phyloP scores from a whole-genome alignment of 140 eudicot genomes.

The Bidens hawaiensis region DNA sequence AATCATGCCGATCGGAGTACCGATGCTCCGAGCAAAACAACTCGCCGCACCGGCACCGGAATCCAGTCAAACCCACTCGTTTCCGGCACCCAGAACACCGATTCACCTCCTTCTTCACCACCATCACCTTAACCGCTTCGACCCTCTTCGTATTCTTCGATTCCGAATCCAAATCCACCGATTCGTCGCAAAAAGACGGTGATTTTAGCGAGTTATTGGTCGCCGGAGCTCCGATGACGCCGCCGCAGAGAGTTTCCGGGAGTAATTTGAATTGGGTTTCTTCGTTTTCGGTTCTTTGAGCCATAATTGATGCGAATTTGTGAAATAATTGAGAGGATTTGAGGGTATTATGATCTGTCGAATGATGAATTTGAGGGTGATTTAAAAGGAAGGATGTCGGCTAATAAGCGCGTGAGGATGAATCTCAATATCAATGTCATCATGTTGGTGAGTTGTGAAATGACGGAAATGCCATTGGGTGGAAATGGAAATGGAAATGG shows the following conservation, averaged over 20 bases:
- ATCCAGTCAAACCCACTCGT: constrained; percentile 9
- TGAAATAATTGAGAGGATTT: neutral
- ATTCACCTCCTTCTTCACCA: constrained; percentile 48
- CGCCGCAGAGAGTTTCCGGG: constrained; percentile 22
- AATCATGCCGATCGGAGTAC: constrained; percentile 29
- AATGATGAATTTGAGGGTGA: neutral
- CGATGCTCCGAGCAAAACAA: constrained; percentile 58
- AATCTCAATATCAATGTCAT: no score
- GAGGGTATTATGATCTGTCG: neutral
- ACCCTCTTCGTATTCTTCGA: constrained; percentile 1
- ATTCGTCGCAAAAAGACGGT: constrained; percentile 20
- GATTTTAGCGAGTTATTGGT: constrained; percentile 21
- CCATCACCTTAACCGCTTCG: neutral
- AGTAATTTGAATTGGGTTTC: constrained; percentile 18
- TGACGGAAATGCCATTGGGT: neutral
- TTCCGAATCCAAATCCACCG: constrained; percentile 31
- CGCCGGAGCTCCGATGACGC: constrained; percentile 20
- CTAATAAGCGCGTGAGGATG: neutral
- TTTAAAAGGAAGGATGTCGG: neutral
- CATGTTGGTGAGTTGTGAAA: neutral
- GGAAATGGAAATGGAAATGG: neutral
- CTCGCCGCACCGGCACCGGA: constrained; percentile 72
- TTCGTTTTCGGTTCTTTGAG: constrained; percentile 20
- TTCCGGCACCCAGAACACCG: constrained; percentile 35
- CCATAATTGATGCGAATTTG: no score